Base-by-base conservation (phyloP, 2,329 filamentous ascomycete species). In the Paecilomyces variotii region DNA sequence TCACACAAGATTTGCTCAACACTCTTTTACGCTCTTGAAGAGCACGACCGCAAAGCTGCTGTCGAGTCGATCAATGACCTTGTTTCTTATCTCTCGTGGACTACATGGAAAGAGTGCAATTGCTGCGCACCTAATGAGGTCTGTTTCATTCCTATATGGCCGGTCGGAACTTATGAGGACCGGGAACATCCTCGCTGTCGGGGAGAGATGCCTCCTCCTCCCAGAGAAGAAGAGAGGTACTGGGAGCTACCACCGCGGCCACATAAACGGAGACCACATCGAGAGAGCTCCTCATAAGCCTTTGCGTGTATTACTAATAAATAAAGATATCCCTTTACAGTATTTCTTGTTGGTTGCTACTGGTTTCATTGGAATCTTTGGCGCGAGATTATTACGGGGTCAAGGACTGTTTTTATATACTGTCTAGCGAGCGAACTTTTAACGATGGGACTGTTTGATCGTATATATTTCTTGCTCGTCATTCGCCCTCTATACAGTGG, bases 131-230 rank as follows among this genome's bases (percentile, higher is more conserved):
- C 76, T 6, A 77, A 82, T 52, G 80, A 87, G 68, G 69, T 85
- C 2, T 84, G 84, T 61, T 79, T 83, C 53, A 74, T 87, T n/a
- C 84, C 84, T 1, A 85, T 87, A 65, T 88, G 84, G 84, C 85
- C 85, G 0, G 74, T 79, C 67, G 85, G 85, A 0, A 75, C 71
- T 0, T 65, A 72, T 0, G 76, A 83, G 27, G 84, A 87, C 65
- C 82, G 85, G 63, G 77, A 75, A 32, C 67, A 72, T 50, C 82
- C 82, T 4, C 66, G 68, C 34, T 84, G 82, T 57, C 64, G 67
- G 55, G 69, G 74, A 64, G 65, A 62, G 4, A 45, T 45, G 9
- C 39, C 63, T 1, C 67, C 68, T 32, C 30, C 30, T 32, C 2
- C 57, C 60, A 11, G 58, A 60, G 55, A 62, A 4, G 70, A 67